A percentile compares a stretch with the other conserved stretches of the same genome.
Evolutionary conservation across 2,329 filamentous ascomycete genomes (phyloP).

Genomic region (Akanthomyces dipterigenus): DNA sequence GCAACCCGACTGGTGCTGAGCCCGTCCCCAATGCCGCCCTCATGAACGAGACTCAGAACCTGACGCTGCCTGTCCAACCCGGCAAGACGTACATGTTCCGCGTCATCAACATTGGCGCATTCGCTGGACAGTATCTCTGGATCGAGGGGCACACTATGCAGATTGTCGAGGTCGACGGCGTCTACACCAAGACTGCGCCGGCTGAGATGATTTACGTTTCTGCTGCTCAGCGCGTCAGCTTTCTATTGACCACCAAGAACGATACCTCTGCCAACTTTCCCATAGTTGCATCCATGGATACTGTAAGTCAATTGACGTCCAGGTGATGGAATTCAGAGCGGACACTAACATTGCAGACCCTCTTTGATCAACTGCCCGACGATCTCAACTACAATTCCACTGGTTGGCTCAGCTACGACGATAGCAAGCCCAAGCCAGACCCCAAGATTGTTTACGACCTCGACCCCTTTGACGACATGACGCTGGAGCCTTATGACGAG

Average conservation of each 20-base stretch:
- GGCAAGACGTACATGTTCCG: slow-evolving; percentile 68
- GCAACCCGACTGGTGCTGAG: slow-evolving; percentile 52
- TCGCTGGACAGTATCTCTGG: slow-evolving; percentile 60
- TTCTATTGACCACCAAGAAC: slow-evolving; percentile 57
- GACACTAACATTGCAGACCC: slow-evolving; percentile 34
- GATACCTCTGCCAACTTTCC: slow-evolving; percentile 57
- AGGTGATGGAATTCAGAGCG: neutral
- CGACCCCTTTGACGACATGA: slow-evolving; percentile 66
- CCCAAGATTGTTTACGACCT: slow-evolving; percentile 52
- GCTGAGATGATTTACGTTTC: slow-evolving; percentile 60
- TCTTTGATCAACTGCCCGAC: slow-evolving; percentile 63
- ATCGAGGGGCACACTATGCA: slow-evolving; percentile 61
- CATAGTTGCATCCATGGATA: slow-evolving; percentile 64
- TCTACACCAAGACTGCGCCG: slow-evolving; percentile 56
- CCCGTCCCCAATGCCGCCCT: slow-evolving; percentile 63
- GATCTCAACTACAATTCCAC: slow-evolving; percentile 63
- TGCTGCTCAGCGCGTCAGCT: slow-evolving; percentile 60
- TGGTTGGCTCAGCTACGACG: slow-evolving; percentile 56
- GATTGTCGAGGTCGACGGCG: slow-evolving; percentile 67
- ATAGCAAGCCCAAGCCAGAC: slow-evolving; percentile 33
- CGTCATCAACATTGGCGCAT: slow-evolving; percentile 67
- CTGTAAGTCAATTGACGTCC: slow-evolving; percentile 30
- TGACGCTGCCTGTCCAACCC: slow-evolving; percentile 53
- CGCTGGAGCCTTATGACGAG: slow-evolving; percentile 62
- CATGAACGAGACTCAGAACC: slow-evolving; percentile 62